A percentile compares a stretch with the other conserved stretches of the same genome.
Conservation (phyloP, 2,329 filamentous ascomycete genomes). For the Coniochaeta sp. region DNA sequence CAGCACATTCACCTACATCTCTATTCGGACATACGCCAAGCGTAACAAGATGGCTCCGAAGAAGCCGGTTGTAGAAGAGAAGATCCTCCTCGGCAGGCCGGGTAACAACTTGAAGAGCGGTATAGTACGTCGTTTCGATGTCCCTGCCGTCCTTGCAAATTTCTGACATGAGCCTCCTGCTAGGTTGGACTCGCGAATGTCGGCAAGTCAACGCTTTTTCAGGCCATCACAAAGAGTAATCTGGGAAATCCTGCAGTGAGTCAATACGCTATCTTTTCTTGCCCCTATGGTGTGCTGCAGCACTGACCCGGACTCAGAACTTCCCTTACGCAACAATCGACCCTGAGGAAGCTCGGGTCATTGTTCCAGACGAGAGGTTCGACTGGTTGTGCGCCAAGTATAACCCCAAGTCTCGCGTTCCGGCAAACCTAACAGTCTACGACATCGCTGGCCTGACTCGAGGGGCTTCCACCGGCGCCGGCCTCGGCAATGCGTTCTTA, state of each 20-base stretch:
- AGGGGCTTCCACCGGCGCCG: conserved; percentile 92
- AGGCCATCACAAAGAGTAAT: conserved; percentile 96
- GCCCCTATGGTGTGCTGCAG: conserved; percentile 19
- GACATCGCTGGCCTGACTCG: conserved; percentile 96
- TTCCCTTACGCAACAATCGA: conserved; percentile 99
- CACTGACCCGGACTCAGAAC: conserved; percentile 50
- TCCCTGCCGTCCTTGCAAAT: conserved; percentile 27
- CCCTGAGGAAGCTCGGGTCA: conserved; percentile 93
- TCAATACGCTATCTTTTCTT: conserved; percentile 12
- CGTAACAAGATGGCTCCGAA: conserved; percentile 85
- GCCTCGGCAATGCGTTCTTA: conserved; percentile 95
- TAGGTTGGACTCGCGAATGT: conserved; percentile 98
- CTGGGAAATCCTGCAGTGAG: conserved; percentile 93
- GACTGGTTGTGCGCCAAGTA: conserved; percentile 96
- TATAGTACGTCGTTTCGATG: conserved; percentile 58
- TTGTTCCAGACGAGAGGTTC: conserved; percentile 92
- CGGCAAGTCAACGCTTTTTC: conserved; percentile 98
- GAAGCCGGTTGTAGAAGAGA: conserved; percentile 86
- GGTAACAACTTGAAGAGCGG: conserved; percentile 99
- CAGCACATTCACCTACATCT: conserved; percentile 38
- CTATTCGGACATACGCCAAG: conserved; percentile 50
- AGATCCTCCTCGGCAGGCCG: conserved; percentile 89
- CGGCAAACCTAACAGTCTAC: conserved; percentile 95
- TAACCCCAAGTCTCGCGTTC: conserved; percentile 95
- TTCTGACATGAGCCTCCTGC: conserved; percentile 14